Evolutionary conservation across 495 filamentous ascomycete genomes (phyloP), one percentile per base, ranked within the genome.

Genomic region (Trichocladium antarcticum): DNA sequence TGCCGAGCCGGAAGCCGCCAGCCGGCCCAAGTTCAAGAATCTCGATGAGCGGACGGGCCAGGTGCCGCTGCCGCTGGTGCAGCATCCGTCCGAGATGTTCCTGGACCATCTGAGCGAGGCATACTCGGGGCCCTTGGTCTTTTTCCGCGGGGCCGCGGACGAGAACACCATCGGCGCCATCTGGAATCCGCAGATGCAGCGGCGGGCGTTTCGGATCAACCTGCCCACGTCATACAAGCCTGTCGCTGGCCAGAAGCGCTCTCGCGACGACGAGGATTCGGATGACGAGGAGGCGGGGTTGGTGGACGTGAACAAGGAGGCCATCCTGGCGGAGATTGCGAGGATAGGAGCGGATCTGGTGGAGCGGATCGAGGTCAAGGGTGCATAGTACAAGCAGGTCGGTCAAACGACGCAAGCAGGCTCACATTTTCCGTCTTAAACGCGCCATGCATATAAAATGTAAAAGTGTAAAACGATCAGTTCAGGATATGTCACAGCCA

Each of bases 301-400:
- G 16, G 79, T 85, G 15, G 69, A 71, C 32, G 71, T 94, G 22
- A 94, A 97, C 52, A 81, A 74, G 54, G 64, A 70, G 34, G 83
- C 77, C 1, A 84, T 93, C 8, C 57, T 95, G 47, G 78, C 81
- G 12, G 93, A 97, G 68, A 94, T 98, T 61, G 73, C 72, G 19
- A 71, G 80, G 50, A 62, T 86, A 29, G 83, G 81, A 11, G 79
- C 74, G 6, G 78, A 82, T 44, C 44, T 86, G 55, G 61, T 86
- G 16, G 67, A 72, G 52, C 69, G 55, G 51, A 71, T 85, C 52
- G 78, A 81, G 58, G 49, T 51, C 17, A 61, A 57, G 51, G 55
- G 54, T 17, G 21, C 29, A 24, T 59, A 49, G 42, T 27, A n/a
- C n/a, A n/a, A n/a, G n/a, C n/a, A n/a, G n/a, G n/a, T n/a, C n/a